Base-by-base conservation (phyloP, 2,329 filamentous ascomycete genomes). In the Fusarium tanahbumbuense region DNA sequence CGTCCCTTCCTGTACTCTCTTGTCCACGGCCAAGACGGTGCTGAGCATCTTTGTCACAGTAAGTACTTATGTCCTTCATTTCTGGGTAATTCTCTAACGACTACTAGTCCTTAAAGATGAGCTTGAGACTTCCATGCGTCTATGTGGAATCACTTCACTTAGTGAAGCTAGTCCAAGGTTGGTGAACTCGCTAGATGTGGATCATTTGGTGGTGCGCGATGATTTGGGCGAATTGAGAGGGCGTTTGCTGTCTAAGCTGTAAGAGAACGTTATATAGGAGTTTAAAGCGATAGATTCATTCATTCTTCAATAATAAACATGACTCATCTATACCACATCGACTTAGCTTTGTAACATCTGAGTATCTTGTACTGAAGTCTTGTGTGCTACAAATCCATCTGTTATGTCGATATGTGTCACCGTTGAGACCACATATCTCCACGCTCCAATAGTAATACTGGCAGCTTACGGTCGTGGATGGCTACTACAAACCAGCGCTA, bases 1-100 rank as follows among this genome's bases (percentile, higher is more conserved):
- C 77, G 86, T 11, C 85, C 84, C 16, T 84, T 84, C 57, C 73
- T 88, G 6, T 88, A 85, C 70, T 83, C 84, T 6, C 79, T 85
- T 9, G 83, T 83, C 3, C 87, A 87, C 60, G 86, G 86, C 4
- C 84, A 86, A 64, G 83, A 84, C 40, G 86, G 86, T 3, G 83
- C 86, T 16, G 84, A 86, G 69, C 83, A 86, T 77, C 78, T 86
- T 61, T 83, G 86, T 52, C 83, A 85, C 56, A 86, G 87, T 88
- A 78, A 80, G 85, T 82, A 2, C 5, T 1, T 12, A 0, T 15
- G 1, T 5, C 3, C 6, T n/a, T 23, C n/a, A n/a, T n/a, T n/a
- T n/a, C n/a, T n/a, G n/a, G n/a, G n/a, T n/a, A n/a, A n/a, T n/a
- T n/a, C n/a, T n/a, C n/a, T n/a, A n/a, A n/a, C n/a, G n/a, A n/a